phyloP scores from a whole-genome alignment of 129 eudicot genomes.

The Helianthus annuus region DNA sequence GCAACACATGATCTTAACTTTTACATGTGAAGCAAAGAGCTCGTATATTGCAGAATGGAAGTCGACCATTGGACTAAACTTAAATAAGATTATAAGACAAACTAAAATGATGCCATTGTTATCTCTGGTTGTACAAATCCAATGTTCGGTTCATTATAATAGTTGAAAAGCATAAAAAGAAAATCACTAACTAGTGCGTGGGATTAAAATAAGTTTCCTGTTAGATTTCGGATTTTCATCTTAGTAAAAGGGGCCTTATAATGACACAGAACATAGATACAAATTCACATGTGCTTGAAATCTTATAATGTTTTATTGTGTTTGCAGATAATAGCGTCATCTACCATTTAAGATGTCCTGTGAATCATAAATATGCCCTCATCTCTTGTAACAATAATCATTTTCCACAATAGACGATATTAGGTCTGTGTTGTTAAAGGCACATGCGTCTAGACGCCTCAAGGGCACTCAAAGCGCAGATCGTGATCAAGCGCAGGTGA shows the following conservation, averaged over 20 bases:
- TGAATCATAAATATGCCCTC: neutral
- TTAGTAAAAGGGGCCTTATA: neutral
- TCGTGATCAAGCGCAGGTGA: neutral
- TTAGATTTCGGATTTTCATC: neutral
- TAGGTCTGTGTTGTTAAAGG: conserved; percentile 3
- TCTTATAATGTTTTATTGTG: conserved; percentile 7
- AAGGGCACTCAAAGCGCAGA: neutral
- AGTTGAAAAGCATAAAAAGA: neutral
- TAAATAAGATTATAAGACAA: neutral
- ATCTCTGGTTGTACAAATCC: neutral
- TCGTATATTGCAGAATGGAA: conserved; percentile 1
- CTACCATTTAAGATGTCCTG: conserved; percentile 9
- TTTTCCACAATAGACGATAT: neutral
- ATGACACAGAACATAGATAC: neutral
- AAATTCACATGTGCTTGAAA: conserved; percentile 11
- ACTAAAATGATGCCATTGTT: neutral
- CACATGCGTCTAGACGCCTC: neutral
- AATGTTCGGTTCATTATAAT: conserved; percentile 8
- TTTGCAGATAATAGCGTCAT: neutral
- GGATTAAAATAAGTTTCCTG: conserved; percentile 3
- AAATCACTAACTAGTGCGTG: neutral
- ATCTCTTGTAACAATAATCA: conserved; percentile 5
- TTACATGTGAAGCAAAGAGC: conserved; percentile 14
- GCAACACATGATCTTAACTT: conserved; percentile 20
- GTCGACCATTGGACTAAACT: conserved; percentile 6